Evolutionary conservation across 2,329 filamentous ascomycete genomes (phyloP), one percentile per base, ranked within the genome.

Genomic region (Fusarium sp.): DNA sequence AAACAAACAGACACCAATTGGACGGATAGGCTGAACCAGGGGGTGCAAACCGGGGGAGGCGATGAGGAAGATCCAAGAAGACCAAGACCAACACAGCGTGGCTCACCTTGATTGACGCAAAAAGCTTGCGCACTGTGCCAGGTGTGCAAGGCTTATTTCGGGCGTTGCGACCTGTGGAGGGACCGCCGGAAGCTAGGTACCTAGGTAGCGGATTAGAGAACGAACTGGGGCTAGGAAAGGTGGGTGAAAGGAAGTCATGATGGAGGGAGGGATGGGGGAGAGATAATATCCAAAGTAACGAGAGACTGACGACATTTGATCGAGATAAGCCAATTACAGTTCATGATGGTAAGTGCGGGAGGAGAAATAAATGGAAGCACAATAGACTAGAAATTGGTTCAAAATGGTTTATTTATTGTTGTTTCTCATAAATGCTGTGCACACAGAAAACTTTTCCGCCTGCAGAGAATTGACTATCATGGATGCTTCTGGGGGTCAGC

Each of bases 181-280:
- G 35, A 41, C 51, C 62, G 55, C 35, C 62, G 55, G 66, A 67
- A 65, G 54, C 42, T 65, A 71, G 55, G 66, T 64, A 24, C 24
- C 24, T 24, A 65, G 50, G 38, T 65, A 71, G 65, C 62, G 61
- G 66, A 47, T 66, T 73, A 58, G 72, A 66, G 61, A 69, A 69
- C n/a, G 26, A 67, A 32, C 66, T 54, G 63, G 74, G 72, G 70
- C 63, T 63, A 71, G 66, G 66, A 67, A 67, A 73, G 53, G 68
- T 74, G 68, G 73, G 64, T 61, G 73, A 60, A 75, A 69, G 73
- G 73, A 74, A 68, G 60, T 75, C 71, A 61, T 63, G 64, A 73
- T 75, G 74, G 72, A 66, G 65, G 72, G 65, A 75, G 65, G 72
- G 65, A 75, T 66, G 72, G 71, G 63, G 64, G 51, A 68, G 41